Conservation (phyloP, 2,329 filamentous ascomycete species). For the Cercospora berteroae region DNA sequence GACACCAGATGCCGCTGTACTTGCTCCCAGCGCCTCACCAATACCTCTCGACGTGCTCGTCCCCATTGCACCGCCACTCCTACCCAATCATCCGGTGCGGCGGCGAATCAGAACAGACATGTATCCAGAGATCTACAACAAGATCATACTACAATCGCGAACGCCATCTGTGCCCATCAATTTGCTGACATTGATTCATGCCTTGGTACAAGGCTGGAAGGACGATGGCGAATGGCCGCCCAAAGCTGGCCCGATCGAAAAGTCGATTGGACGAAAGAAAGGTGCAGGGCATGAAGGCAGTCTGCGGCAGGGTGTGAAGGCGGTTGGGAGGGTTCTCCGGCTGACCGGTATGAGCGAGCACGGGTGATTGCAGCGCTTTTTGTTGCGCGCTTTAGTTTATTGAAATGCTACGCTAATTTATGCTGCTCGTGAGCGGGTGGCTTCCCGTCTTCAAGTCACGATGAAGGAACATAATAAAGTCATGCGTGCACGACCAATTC, state of each 20-base stretch:
- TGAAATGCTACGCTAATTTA: neutral
- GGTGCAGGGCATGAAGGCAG: conserved; percentile 27
- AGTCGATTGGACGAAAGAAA: conserved; percentile 43
- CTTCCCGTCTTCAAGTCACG: neutral
- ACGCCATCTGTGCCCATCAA: conserved; percentile 88
- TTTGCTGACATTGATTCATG: conserved; percentile 72
- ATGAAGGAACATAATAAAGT: neutral
- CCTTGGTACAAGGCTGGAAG: conserved; percentile 89
- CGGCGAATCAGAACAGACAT: conserved; percentile 69
- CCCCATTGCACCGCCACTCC: conserved; percentile 69
- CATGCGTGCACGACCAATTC: neutral
- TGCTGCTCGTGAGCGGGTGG: neutral
- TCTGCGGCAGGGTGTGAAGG: conserved; percentile 46
- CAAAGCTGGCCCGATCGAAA: conserved; percentile 51
- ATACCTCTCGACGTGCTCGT: conserved; percentile 49
- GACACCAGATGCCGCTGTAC: conserved; percentile 14
- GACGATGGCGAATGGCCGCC: conserved; percentile 91
- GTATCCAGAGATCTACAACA: conserved; percentile 83
- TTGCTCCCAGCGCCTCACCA: conserved; percentile 3
- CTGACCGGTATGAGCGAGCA: conserved; percentile 26
- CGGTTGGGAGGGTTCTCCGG: conserved; percentile 45
- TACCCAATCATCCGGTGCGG: conserved; percentile 72
- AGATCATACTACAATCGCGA: conserved; percentile 75
- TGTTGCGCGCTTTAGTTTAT: neutral
- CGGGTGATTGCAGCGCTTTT: neutral